Conservation (phyloP, 2,329 filamentous ascomycete genomes). For the Xylaria sp. region DNA sequence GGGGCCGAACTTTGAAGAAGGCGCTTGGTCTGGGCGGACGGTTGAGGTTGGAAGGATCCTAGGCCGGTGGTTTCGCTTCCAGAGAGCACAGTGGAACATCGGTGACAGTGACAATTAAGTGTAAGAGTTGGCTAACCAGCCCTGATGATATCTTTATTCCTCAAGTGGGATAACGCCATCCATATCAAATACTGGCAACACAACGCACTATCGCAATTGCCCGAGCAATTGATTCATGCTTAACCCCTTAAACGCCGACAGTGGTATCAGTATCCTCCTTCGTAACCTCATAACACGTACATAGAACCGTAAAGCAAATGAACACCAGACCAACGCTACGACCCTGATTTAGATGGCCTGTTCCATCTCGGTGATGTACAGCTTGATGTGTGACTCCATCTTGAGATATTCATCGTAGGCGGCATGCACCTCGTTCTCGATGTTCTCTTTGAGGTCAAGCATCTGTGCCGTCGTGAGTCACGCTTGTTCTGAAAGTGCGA, state of each 20-base stretch:
- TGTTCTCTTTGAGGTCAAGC: conserved; percentile 96
- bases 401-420: conserved; percentile 96
- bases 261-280: conserved; percentile 54
- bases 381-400: conserved; percentile 95
- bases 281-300: conserved; percentile 44
- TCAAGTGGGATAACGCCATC: background rate
- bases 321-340: conserved; percentile 16
- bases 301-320: conserved; percentile 24
- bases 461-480: conserved; percentile 69
- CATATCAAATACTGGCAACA: conserved; percentile 7
- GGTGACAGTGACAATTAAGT: conserved; percentile 32
- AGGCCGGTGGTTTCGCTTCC: conserved; percentile 73
- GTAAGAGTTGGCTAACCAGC: background rate
- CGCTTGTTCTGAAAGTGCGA: background rate
- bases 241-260: conserved; percentile 53
- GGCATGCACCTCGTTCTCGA: conserved; percentile 90
- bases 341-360: conserved; percentile 70
- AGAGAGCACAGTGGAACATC: conserved; percentile 52
- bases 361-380: conserved; percentile 99
- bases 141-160: conserved; percentile 1
- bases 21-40: conserved; percentile 67
- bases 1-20: conserved; percentile 58
- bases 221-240: conserved; percentile 21
- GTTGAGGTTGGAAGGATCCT: conserved; percentile 68
- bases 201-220: background rate